Evolutionary conservation across 176 grass and related monocot species (phyloP), one percentile per base, ranked within the genome.

Genomic region (Pontederia paniculata): DNA sequence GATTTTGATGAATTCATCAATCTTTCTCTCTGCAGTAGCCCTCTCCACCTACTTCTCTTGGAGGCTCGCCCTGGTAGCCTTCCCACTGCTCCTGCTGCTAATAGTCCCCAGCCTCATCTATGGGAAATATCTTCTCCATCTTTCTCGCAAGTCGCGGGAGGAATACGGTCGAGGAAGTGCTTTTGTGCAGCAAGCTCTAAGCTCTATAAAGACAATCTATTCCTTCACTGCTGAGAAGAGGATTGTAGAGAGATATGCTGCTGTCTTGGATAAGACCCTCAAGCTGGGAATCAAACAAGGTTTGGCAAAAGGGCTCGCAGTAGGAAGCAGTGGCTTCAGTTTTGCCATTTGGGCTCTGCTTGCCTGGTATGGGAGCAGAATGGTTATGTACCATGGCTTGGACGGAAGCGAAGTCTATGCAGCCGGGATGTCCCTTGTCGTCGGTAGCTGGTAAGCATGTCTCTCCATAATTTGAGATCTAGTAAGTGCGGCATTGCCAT

Each of bases 281-380:
- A 84, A 90, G 43, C 67, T 97, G 57, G 93, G 93, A 17, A 81
- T 98, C 72, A 91, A 73, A n/a, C 93, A 98, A 69, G 93, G 93
- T 14, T 79, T 91, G 23, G 93, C 93, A 0, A 98, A 98, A 48
- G 93, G 93, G 17, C 72, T 91, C 0, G 86, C 93, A 13, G 86
- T 98, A 4, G 93, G 93, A 15, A 88, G 84, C 55, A 98, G 80
- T 0, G 83, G 93, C 3, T 70, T 90, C 45, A 78, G 77, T 23
- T 98, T 91, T 11, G 76, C 86, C 42, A 98, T 91, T 42, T 98
- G 93, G 93, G 93, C 57, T 11, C 88, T 98, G 58, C 93, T 98
- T 17, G 93, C 93, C 9, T 98, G 93, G 93, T 98, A 98, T 20
- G 93, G 93, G 8, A 76, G 80, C 48, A 81, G 69, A 44, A 67